Base-by-base conservation (phyloP, 306 rosid species). In the Dicorynia guianensis region DNA sequence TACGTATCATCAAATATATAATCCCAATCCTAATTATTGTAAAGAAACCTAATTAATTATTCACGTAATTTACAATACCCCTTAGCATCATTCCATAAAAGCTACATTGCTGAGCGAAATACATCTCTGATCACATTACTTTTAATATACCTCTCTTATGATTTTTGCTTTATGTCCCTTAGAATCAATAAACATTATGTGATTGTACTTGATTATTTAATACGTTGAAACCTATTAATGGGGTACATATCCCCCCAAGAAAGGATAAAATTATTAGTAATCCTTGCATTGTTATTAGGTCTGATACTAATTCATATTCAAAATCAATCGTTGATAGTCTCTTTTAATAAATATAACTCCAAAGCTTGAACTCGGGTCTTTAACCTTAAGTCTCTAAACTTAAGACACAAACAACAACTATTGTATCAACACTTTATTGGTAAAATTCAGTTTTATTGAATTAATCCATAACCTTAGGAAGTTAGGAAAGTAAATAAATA, bases 221-320 rank as follows among this genome's bases (percentile, higher is more conserved):
- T 42, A 81, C 52, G 14, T 6, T 61, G 68, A 56, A 80, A 78
- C 74, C 74, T 40, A 62, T 47, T 76, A 42, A 82, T 81, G 85
- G 85, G 80, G 69, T 57, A 80, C 85, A 76, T 72, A 84, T 83
- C 87, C 87, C 82, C 4, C 49, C 69, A 79, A 82, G 58, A 83
- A 81, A 76, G n/a, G n/a, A n/a, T n/a, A n/a, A n/a, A n/a, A n/a
- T n/a, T n/a, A n/a, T n/a, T n/a, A n/a, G n/a, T n/a, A n/a, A n/a
- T n/a, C n/a, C n/a, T n/a, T n/a, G n/a, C n/a, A n/a, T n/a, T n/a
- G n/a, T n/a, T n/a, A n/a, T n/a, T n/a, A n/a, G n/a, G n/a, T n/a
- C n/a, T n/a, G n/a, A n/a, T n/a, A n/a, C n/a, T n/a, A n/a, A n/a
- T n/a, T n/a, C n/a, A n/a, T n/a, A n/a, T n/a, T n/a, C n/a, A n/a